Percentiles rank a stretch among this genome's conserved stretches.
phyloP scores from a whole-genome alignment of 208 protist genomes.

The Acanthamoeba royreba region DNA sequence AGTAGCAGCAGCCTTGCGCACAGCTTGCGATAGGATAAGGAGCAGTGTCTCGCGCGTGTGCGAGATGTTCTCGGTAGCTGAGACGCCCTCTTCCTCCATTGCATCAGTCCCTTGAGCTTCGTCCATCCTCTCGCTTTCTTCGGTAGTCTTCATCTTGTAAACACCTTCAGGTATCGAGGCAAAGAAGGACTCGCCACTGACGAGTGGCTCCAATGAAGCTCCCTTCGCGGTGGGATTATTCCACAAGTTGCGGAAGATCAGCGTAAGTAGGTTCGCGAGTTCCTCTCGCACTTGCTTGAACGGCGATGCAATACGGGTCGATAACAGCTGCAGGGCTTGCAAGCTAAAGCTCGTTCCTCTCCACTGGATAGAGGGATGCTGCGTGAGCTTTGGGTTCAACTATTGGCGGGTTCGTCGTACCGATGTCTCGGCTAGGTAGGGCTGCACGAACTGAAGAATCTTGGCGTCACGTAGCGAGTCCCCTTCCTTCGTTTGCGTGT shows the following conservation, averaged over 20 bases:
- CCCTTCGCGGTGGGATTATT: neutral
- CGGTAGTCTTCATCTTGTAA: neutral
- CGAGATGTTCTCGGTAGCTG: neutral
- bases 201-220: neutral
- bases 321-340: neutral
- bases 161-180: neutral
- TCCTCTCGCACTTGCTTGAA: neutral
- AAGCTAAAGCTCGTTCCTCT: neutral
- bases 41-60: neutral
- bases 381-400: neutral
- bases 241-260: neutral
- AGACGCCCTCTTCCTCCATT: neutral
- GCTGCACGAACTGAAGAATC: conserved; percentile 3
- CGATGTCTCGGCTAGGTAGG: neutral
- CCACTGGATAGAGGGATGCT: neutral
- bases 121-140: neutral
- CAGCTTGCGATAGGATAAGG: neutral
- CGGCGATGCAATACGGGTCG: neutral
- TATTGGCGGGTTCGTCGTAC: neutral
- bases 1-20: neutral
- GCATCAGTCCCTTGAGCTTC: neutral
- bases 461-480: neutral
- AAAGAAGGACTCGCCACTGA: neutral
- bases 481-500: neutral
- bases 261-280: neutral